Conservation (phyloP, 116 monocot genomes). For the Trichopus zeylanicus region DNA sequence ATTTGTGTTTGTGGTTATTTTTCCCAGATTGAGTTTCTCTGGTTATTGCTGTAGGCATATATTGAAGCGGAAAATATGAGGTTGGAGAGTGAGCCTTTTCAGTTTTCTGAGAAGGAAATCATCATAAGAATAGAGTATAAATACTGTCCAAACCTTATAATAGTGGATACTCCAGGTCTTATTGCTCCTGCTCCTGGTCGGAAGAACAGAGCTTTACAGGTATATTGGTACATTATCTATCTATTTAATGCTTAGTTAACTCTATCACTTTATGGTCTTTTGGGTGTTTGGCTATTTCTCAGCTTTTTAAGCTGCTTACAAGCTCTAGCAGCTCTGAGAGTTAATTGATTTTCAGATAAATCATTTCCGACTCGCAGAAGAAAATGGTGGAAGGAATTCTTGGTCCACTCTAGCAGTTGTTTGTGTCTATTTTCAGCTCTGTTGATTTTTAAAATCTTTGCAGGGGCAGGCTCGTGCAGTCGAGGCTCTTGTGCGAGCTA, state of each 20-base stretch:
- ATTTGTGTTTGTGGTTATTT: background rate
- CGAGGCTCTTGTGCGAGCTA: conserved; percentile 77
- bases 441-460: conserved; percentile 8
- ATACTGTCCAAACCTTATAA: conserved; percentile 81
- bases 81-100: conserved; percentile 67
- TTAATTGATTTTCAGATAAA: too few species aligned
- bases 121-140: conserved; percentile 71
- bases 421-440: background rate
- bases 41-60: conserved; percentile 36
- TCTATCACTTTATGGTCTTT: too few species aligned
- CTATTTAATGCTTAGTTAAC: too few species aligned
- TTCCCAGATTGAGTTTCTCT: background rate
- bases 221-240: conserved; percentile 8
- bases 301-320: too few species aligned
- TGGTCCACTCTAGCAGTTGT: background rate
- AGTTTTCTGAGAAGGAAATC: conserved; percentile 78
- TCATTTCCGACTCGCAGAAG: too few species aligned
- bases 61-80: conserved; percentile 94
- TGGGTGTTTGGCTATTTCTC: too few species aligned
- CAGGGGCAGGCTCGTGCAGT: conserved; percentile 80
- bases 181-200: conserved; percentile 78
- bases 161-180: conserved; percentile 82
- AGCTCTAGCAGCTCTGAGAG: too few species aligned
- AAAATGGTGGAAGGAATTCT: too few species aligned
- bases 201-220: conserved; percentile 68